Base-by-base conservation (phyloP, 2,329 filamentous ascomycete genomes). In the Trichoderma asperellum region DNA sequence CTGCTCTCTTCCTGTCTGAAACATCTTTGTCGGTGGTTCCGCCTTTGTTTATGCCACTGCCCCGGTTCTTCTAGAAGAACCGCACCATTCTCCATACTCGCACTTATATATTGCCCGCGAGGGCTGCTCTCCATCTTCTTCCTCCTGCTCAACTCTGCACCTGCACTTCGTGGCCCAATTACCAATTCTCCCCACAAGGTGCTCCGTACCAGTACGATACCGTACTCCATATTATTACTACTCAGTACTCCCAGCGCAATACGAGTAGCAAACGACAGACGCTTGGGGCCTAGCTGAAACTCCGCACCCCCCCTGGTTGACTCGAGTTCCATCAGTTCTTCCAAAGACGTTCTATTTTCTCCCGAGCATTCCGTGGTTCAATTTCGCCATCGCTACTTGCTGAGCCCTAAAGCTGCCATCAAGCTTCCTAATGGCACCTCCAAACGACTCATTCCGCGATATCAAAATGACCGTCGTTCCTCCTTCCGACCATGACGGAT, bases 401-500 rank as follows among this genome's bases (percentile, higher is more conserved):
- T 58, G n/a, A 3, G 7, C 37, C 34, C 14, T 5, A 34, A 35
- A 3, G 21, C 10, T 24, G 53, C 37, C 29, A 52, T 16, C 32
- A 43, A 29, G 12, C 35, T 16, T 40, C 14, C 29, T 14, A 49
- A 71, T 71, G 70, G 57, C 53, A 24, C 40, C 67, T 57, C n/a
- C 35, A 14, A 70, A 49, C 43, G 72, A 76, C 53, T 37, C 74
- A 63, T 72, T 74, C 68, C 71, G 72, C 49, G 75, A 79, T 58
- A 70, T 73, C 47, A 58, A 71, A 61, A 68, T 73, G 32, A 72
- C 73, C 12, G 62, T 74, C 34, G 70, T 73, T 11, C 71, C 74
- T 56, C 55, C 71, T 2, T n/a, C 62, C 55, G 78, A 79, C 18
- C 73, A 75, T 58, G 78, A 80, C 58, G 66, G 60, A 21, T 75